These are phyloP conservation scores for Phragmites australis DNA, from an alignment of 176 grass and related monocot species.

Conservation along the genomic window DNA sequence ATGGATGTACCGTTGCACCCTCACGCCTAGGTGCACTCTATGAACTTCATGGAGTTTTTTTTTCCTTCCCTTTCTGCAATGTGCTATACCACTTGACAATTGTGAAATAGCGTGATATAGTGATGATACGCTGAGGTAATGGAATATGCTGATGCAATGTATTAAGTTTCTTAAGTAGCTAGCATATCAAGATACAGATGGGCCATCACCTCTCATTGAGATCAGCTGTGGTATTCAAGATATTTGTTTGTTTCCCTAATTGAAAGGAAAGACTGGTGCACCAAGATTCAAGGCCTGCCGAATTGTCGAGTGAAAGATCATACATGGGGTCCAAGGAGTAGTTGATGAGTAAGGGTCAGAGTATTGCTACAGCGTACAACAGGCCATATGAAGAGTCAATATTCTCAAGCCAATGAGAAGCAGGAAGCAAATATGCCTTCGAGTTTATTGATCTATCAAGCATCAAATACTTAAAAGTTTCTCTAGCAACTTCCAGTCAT, in stretches of 20 bases:
- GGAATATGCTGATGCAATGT: background rate
- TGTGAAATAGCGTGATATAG: background rate
- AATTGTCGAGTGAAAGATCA: slow-evolving; percentile 12
- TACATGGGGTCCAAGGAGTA: slow-evolving; percentile 11
- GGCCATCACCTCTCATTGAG: background rate
- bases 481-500: background rate
- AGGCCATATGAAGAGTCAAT: background rate
- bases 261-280: background rate
- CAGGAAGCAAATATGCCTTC: slow-evolving; percentile 18
- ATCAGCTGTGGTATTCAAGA: background rate
- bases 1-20: background rate
- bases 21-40: background rate
- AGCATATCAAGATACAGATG: slow-evolving; percentile 20
- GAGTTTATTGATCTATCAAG: slow-evolving; percentile 36
- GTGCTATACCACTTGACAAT: background rate
- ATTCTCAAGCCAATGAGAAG: slow-evolving; percentile 17
- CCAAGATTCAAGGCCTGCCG: background rate
- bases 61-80: background rate
- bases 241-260: slow-evolving; percentile 4
- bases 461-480: slow-evolving; percentile 3
- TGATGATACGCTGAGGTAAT: background rate
- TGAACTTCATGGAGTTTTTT: background rate
- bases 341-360: slow-evolving; percentile 12
- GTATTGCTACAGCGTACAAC: background rate
- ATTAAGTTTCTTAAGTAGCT: slow-evolving; percentile 4